A percentile compares a stretch with the other conserved stretches of the same genome.
Evolutionary conservation across 2,329 filamentous ascomycete species (phyloP).

Genomic region (Aspergillus udagawae): DNA sequence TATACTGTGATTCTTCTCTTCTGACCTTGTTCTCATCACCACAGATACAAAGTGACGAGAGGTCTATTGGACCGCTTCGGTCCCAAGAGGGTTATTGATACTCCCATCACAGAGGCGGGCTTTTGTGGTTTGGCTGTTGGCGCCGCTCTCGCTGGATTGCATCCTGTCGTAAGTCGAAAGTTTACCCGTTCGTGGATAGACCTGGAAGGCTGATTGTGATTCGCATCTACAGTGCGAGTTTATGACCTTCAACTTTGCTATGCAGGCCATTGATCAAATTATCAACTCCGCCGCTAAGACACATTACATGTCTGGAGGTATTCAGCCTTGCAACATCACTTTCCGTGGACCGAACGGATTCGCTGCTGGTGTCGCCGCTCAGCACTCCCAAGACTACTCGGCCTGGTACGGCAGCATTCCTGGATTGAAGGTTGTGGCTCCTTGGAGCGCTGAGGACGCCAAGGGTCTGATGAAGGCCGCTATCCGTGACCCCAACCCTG

Average conservation of each 20-base stretch:
- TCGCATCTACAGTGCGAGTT: conserved; percentile 73
- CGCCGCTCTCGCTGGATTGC: conserved; percentile 87
- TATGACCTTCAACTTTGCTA: conserved; percentile 99
- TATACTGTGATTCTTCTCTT: conserved; percentile 7
- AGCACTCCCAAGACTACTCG: conserved; percentile 98
- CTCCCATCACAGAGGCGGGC: conserved; percentile 94
- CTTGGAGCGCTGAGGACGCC: conserved; percentile 96
- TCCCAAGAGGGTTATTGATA: conserved; percentile 96
- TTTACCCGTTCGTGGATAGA: neutral
- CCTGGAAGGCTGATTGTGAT: conserved; percentile 5
- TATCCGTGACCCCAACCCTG: conserved; percentile 96
- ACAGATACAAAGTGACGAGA: conserved; percentile 96
- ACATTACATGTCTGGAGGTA: conserved; percentile 99
- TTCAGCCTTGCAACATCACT: conserved; percentile 99
- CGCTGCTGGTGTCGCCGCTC: conserved; percentile 87
- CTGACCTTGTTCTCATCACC: conserved; percentile 32
- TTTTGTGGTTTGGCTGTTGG: conserved; percentile 92
- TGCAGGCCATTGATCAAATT: conserved; percentile 99
- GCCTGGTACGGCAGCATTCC: conserved; percentile 99
- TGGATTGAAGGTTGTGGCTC: conserved; percentile 91
- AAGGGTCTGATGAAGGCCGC: conserved; percentile 97
- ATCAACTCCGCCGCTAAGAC: conserved; percentile 99
- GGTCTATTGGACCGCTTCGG: conserved; percentile 95
- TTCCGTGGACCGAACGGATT: conserved; percentile 99
- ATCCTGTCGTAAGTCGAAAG: conserved; percentile 72